Evolutionary conservation across 192 early-diverging fungal species (phyloP), one percentile per base, ranked within the genome.

Genomic region (Backusella luteola): DNA sequence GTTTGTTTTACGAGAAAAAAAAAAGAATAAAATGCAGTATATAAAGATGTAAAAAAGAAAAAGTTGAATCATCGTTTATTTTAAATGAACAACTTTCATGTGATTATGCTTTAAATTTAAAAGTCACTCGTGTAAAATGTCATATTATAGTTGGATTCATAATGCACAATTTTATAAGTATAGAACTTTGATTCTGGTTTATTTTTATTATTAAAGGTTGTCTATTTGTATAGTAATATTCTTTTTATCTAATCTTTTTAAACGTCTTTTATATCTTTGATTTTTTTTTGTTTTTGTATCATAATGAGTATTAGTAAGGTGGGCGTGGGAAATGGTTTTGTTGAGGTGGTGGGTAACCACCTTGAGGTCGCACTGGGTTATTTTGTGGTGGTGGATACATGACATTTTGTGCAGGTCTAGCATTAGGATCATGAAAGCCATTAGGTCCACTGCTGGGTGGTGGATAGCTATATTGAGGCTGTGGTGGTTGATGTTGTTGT

Each of bases 11-110:
- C 19, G 34, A 7, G 15, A 39, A 12, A 38, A 38, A 42, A 35
- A 19, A 63, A 32, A 32, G 19, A 38, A 74, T n/a, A 63, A 66
- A 29, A 67, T 3, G 0, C 32, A 32, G 3, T 2, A 32, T 32
- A 32, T 3, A 32, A 44, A 14, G 21, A 41, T 14, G 21, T 34
- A 32, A 32, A 42, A 8, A 44, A 2, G 21, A n/a, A 73, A 73
- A 72, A 6, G 19, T 26, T 26, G 23, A 44, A 71, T 23, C 56
- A 69, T 69, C 38, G 11, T 23, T 35, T 14, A 23, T 39, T 38
- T 69, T 39, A 69, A 63, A 63, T 21, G n/a, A 41, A 9, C 2
- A 41, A 38, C 68, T 69, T 69, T 38, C 68, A 69, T 69, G 68
- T 69, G 68, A 69, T 69, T 69, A 69, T 26, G 34, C 19, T 38